A percentile compares a stretch with the other conserved stretches of the same genome.
Evolutionary conservation across 306 rosid genomes (phyloP).

Genomic region (Sechiopsis laciniata): DNA sequence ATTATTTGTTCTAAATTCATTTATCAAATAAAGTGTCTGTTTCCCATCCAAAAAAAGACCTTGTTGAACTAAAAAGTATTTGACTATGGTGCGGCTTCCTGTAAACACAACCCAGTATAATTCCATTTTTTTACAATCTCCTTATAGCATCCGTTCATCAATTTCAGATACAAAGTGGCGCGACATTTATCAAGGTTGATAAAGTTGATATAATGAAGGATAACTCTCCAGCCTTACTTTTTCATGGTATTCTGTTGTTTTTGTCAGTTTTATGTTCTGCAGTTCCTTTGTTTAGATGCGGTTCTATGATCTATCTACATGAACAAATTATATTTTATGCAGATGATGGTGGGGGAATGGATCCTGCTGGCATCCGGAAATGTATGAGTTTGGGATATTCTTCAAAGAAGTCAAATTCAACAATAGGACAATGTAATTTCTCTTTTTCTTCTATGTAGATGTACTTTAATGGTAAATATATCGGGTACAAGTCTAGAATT

Average conservation of each 20-base stretch:
- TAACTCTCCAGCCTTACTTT: constrained; percentile 78
- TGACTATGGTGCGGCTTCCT: background rate
- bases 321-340: constrained; percentile 29
- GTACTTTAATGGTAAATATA: background rate
- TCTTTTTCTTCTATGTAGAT: background rate
- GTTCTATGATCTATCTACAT: constrained; percentile 18
- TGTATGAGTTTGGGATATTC: constrained; percentile 98
- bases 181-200: constrained; percentile 79
- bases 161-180: constrained; percentile 70
- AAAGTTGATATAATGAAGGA: constrained; percentile 63
- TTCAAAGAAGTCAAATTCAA: constrained; percentile 79
- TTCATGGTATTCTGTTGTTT: constrained; percentile 44
- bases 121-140: background rate
- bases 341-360: constrained; percentile 98
- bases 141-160: constrained; percentile 4
- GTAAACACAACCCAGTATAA: background rate
- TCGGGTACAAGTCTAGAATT: background rate
- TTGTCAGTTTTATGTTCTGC: constrained; percentile 13
- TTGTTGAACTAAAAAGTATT: background rate
- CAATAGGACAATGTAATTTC: constrained; percentile 82
- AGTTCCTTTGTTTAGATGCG: constrained; percentile 14
- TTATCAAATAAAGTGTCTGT: no score
- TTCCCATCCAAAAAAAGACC: no score
- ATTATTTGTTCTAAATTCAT: no score
- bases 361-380: constrained; percentile 63